Evolutionary conservation across 2,329 filamentous ascomycete genomes (phyloP), one percentile per base, ranked within the genome.

Genomic region (Lojkania enalia): DNA sequence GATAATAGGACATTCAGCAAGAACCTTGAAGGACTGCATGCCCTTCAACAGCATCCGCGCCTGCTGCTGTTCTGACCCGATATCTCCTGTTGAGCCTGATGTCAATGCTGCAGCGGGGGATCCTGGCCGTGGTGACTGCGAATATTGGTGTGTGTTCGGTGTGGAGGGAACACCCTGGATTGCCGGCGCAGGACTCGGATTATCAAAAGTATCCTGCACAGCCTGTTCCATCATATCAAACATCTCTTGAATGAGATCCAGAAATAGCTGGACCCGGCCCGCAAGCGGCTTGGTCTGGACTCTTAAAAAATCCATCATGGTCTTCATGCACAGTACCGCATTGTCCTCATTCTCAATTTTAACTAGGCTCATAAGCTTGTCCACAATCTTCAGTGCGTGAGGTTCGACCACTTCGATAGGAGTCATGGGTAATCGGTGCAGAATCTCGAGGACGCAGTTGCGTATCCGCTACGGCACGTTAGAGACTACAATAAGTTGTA

Each of bases 11-110:
- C 94, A 99, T 69, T 99, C 94, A 1, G 92, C 90, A 3, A 99
- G 81, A 18, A 99, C 92, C 70, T 97, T 99, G 80, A 99, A 99
- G 1, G 94, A 99, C 67, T 96, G 90, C 89, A 96, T 96, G 20
- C 94, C 94, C 71, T 90, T 95, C 42, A 91, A 76, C 23, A 99
- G 72, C 37, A 89, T 87, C 46, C 91, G 84, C 43, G 83, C 84
- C 59, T 90, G 86, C 63, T 92, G 89, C 60, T 90, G 86, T 58
- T 96, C 91, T 12, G 84, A 81, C 4, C 85, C 89, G 39, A 96
- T 80, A 51, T 97, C 94, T 14, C 86, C 63, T 18, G 68, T 56
- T n/a, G 68, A 80, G 2, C 88, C 83, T 1, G 90, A 87, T 2
- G 88, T 86, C 6, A 91, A 85, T 1, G 89, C 87, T 1, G 89